Evolutionary conservation across 2,329 filamentous ascomycete genomes (phyloP).

Genomic region (Sarocladiaceae sp.): DNA sequence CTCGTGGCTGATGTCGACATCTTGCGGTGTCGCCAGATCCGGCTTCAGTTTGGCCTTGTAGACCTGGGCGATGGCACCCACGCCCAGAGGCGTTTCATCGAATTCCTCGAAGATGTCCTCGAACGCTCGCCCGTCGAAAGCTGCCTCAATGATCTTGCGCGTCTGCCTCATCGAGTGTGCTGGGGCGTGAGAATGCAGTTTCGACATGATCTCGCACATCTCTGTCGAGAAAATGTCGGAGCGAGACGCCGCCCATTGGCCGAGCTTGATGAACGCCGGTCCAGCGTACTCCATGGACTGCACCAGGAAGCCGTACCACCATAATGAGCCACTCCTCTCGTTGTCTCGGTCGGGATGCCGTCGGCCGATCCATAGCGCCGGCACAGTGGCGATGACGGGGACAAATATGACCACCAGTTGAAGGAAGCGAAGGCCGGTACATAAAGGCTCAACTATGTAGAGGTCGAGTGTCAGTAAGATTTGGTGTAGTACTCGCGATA

Average conservation of each 20-base stretch:
- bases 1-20: slow-evolving; percentile 42
- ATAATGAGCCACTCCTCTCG: slow-evolving; percentile 75
- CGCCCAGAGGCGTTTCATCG: slow-evolving; percentile 78
- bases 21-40: slow-evolving; percentile 60
- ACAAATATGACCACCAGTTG: slow-evolving; percentile 86
- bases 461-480: slow-evolving; percentile 62
- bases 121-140: slow-evolving; percentile 74
- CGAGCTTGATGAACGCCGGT: slow-evolving; percentile 96
- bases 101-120: slow-evolving; percentile 97
- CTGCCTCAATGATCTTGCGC: slow-evolving; percentile 69
- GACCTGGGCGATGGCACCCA: slow-evolving; percentile 94
- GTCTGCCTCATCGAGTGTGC: slow-evolving; percentile 81
- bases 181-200: slow-evolving; percentile 88
- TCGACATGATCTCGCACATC: slow-evolving; percentile 89
- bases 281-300: slow-evolving; percentile 86
- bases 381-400: slow-evolving; percentile 76
- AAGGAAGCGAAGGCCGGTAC: slow-evolving; percentile 80
- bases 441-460: slow-evolving; percentile 78
- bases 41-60: slow-evolving; percentile 91
- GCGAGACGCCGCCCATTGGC: slow-evolving; percentile 95
- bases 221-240: slow-evolving; percentile 93
- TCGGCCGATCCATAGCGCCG: slow-evolving; percentile 71
- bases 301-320: slow-evolving; percentile 92
- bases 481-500: slow-evolving; percentile 51
- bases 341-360: slow-evolving; percentile 59